Percentiles rank a stretch among this genome's conserved stretches.
These are phyloP conservation scores for Monosporozyma siamensis DNA, from an alignment of 805 yeast genomes.

Conservation along the genomic window DNA sequence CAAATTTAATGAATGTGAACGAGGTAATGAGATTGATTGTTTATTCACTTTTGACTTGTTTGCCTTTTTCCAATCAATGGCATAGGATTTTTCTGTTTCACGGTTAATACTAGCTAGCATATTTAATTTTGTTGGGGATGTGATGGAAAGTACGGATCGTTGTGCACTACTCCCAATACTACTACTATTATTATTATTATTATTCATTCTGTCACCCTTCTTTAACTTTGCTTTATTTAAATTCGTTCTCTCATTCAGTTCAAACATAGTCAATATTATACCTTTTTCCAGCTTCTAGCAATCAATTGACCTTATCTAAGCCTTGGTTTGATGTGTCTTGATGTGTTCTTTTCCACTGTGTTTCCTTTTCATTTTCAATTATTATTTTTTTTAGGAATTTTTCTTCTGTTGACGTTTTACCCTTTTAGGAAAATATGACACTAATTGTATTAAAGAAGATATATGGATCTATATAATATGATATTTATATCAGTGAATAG, in stretches of 20 bases:
- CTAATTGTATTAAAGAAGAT: background rate
- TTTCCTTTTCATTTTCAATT: background rate
- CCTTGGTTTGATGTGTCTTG: background rate
- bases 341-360: background rate
- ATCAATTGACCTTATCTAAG: background rate
- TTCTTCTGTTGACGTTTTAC: slow-evolving; percentile 14
- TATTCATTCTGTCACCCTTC: background rate
- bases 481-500: background rate
- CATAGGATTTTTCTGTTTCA: slow-evolving; percentile 5
- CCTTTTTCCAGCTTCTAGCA: background rate
- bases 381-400: background rate
- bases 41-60: slow-evolving; percentile 13
- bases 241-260: slow-evolving; percentile 5
- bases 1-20: slow-evolving; percentile 22
- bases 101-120: slow-evolving; percentile 25
- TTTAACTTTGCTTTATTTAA: slow-evolving; percentile 5
- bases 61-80: slow-evolving; percentile 28
- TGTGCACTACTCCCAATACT: no score
- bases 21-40: slow-evolving; percentile 16
- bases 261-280: slow-evolving; percentile 4
- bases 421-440: slow-evolving; percentile 9
- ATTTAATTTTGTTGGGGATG: slow-evolving; percentile 41
- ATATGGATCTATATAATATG: background rate
- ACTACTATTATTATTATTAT: slow-evolving; percentile 10
- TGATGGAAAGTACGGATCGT: slow-evolving; percentile 32